These are phyloP conservation scores for Austroboletus festivus DNA, from an alignment of 768 basidiomycete genomes.

Conservation along the genomic window DNA sequence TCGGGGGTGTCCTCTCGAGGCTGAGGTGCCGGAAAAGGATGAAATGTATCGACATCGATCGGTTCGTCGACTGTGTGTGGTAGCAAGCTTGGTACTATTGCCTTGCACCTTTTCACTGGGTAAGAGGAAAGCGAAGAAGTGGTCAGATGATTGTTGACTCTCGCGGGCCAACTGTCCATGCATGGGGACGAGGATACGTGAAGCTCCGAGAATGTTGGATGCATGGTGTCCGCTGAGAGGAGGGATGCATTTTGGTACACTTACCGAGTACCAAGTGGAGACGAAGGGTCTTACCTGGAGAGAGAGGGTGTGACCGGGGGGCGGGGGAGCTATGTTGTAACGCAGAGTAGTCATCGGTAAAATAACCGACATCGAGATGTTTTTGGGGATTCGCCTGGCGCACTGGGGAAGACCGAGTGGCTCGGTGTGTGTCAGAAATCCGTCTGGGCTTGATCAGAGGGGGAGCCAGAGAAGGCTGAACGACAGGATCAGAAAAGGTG, in stretches of 20 bases:
- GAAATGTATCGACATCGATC: not conserved
- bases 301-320: not conserved
- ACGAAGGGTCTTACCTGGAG: constrained; percentile 17
- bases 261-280: not conserved
- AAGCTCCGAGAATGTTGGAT: not conserved
- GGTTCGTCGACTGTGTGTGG: constrained; percentile 3
- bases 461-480: not conserved
- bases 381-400: not conserved
- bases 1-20: not conserved
- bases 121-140: not conserved
- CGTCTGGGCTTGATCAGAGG: not conserved
- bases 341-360: not conserved
- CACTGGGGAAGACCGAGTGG: constrained; percentile 6
- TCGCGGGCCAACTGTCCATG: not conserved
- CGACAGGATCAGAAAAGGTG: not conserved
- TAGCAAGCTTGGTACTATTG: constrained; percentile 6
- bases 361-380: not conserved
- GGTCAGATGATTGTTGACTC: not conserved
- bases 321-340: constrained; percentile 12
- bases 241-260: constrained; percentile 4
- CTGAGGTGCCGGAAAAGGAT: not conserved
- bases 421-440: not conserved
- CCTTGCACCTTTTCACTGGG: not conserved
- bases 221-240: constrained; percentile 5
- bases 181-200: not conserved